phyloP scores from a whole-genome alignment of 257 asterid genomes.

The Oldenlandia corymbosa region DNA sequence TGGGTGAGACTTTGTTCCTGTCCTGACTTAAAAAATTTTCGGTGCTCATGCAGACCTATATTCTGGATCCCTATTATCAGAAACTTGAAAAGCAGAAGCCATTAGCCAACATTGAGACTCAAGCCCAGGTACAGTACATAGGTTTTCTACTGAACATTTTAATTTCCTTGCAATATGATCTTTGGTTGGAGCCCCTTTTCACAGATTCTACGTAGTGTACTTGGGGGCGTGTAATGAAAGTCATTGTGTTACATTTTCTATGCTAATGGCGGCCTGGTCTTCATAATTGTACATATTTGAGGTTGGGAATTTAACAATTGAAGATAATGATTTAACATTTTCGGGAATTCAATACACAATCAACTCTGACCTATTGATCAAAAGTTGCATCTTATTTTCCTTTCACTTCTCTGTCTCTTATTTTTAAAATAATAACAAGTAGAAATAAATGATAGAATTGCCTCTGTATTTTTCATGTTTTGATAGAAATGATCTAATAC shows the following conservation, averaged over 20 bases:
- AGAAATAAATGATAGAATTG: too few relatives aligned
- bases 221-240: neutral
- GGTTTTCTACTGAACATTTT: conserved; percentile 2
- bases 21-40: neutral
- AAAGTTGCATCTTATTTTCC: too few relatives aligned
- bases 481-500: too few relatives aligned
- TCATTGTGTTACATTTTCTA: neutral
- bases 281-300: too few relatives aligned
- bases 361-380: too few relatives aligned
- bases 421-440: too few relatives aligned
- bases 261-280: neutral
- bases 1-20: conserved; percentile 4
- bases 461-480: too few relatives aligned
- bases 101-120: conserved; percentile 53
- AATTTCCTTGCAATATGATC: conserved; percentile 4
- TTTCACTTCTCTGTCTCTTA: too few relatives aligned
- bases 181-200: neutral
- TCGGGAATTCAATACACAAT: too few relatives aligned
- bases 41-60: conserved; percentile 56
- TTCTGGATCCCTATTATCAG: conserved; percentile 71
- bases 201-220: neutral
- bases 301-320: too few relatives aligned
- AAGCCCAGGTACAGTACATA: conserved; percentile 52
- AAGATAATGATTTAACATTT: too few relatives aligned
- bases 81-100: conserved; percentile 68